phyloP scores from a whole-genome alignment of 2,329 filamentous ascomycete species.

The Trichoderma sp. region DNA sequence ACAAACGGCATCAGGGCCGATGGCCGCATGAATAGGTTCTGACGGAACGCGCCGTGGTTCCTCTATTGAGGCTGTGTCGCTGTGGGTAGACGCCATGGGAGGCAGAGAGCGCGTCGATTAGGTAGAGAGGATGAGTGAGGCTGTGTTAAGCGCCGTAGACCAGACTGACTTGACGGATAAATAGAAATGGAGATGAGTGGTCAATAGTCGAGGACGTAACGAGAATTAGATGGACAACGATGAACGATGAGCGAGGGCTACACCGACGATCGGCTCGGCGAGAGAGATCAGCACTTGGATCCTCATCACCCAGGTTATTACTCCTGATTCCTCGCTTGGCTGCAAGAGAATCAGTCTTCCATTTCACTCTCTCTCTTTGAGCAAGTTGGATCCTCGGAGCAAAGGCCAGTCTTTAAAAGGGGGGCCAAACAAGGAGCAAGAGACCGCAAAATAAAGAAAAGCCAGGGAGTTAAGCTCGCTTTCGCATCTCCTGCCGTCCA shows the following conservation, averaged over 20 bases:
- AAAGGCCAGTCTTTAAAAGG: neutral
- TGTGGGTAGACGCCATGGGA: constrained; percentile 15
- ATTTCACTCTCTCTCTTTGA: neutral
- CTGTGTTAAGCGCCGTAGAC: constrained; percentile 6
- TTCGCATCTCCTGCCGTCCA: constrained; percentile 8
- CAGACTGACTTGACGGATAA: neutral
- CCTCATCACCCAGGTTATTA: constrained; percentile 4
- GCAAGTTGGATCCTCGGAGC: neutral
- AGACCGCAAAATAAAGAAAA: constrained; percentile 1
- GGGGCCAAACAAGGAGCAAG: neutral
- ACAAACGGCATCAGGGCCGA: neutral
- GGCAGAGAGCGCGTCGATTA: neutral
- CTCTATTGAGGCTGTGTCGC: constrained; percentile 25
- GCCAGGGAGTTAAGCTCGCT: neutral
- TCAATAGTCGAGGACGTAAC: neutral
- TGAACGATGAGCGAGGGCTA: neutral
- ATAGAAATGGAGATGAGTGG: constrained; percentile 1
- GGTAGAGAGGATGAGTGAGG: constrained; percentile 1
- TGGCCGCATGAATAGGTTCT: neutral
- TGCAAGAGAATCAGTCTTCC: neutral
- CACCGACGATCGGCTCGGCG: constrained; percentile 2
- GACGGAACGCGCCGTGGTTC: constrained; percentile 5
- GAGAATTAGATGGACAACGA: neutral
- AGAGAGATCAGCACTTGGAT: neutral
- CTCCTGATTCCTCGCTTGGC: neutral